These are phyloP conservation scores for Darksidea phi DNA, from an alignment of 495 filamentous ascomycete species.

Conservation along the genomic window DNA sequence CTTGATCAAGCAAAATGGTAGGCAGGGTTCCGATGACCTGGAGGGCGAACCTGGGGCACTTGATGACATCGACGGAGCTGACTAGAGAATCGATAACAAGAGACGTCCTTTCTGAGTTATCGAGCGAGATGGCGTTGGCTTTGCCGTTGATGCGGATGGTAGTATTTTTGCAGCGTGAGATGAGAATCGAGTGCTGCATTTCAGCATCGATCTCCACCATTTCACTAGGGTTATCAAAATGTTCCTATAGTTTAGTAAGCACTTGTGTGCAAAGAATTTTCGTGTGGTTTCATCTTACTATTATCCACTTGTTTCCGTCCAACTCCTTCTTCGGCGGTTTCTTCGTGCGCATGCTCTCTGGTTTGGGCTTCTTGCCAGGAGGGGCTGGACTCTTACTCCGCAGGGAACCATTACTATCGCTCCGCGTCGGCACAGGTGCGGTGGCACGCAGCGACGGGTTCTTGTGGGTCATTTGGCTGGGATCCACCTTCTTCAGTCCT, in stretches of 20 bases:
- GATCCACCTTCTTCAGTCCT: slow-evolving; percentile 87
- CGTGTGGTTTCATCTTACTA: slow-evolving; percentile 50
- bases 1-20: slow-evolving; percentile 85
- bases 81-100: slow-evolving; percentile 88
- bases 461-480: slow-evolving; percentile 95
- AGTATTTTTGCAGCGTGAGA: slow-evolving; percentile 85
- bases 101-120: slow-evolving; percentile 80
- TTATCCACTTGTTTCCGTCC: slow-evolving; percentile 92
- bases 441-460: slow-evolving; percentile 84
- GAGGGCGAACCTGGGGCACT: slow-evolving; percentile 84
- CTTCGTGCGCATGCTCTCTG: slow-evolving; percentile 87
- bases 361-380: slow-evolving; percentile 89
- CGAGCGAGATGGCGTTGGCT: slow-evolving; percentile 89
- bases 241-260: slow-evolving; percentile 58
- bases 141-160: slow-evolving; percentile 87
- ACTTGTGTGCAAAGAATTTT: neutral
- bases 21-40: slow-evolving; percentile 83
- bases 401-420: slow-evolving; percentile 51
- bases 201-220: slow-evolving; percentile 72
- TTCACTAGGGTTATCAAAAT: slow-evolving; percentile 72
- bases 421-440: slow-evolving; percentile 64
- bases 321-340: slow-evolving; percentile 89
- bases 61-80: slow-evolving; percentile 88
- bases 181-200: slow-evolving; percentile 86
- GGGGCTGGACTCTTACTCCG: slow-evolving; percentile 74